phyloP scores from a whole-genome alignment of 345 rosid species.

The Heritiera littoralis region DNA sequence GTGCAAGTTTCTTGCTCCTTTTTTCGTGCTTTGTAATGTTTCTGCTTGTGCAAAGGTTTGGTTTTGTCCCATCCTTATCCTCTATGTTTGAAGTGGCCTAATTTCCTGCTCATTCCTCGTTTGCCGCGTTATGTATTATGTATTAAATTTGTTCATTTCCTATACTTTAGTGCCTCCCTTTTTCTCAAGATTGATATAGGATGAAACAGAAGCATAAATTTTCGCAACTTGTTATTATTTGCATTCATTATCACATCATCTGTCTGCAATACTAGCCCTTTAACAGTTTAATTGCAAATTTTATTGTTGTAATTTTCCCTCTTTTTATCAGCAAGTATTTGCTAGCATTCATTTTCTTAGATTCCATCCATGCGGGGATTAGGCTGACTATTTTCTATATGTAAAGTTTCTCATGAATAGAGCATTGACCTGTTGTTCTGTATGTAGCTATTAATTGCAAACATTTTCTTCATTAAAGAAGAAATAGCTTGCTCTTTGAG shows the following conservation, averaged over 20 bases:
- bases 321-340: not conserved
- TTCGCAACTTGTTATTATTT: not conserved
- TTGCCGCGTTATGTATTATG: too few species aligned
- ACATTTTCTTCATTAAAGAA: not conserved
- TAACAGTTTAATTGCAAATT: not conserved
- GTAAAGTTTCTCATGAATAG: not conserved
- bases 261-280: not conserved
- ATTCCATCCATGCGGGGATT: conserved; percentile 17
- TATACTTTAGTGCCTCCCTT: not conserved
- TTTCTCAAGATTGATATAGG: not conserved
- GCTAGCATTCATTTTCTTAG: not conserved
- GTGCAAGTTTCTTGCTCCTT: not conserved
- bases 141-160: not conserved
- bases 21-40: not conserved
- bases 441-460: not conserved
- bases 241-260: not conserved
- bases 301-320: not conserved
- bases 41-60: not conserved
- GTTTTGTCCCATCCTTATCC: not conserved
- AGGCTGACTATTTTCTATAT: not conserved
- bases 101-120: too few species aligned
- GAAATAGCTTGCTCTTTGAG: not conserved
- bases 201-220: not conserved
- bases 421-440: not conserved
- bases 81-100: not conserved